Base-by-base conservation (phyloP, 2,329 filamentous ascomycete species). In the Paecilomyces formosus region DNA sequence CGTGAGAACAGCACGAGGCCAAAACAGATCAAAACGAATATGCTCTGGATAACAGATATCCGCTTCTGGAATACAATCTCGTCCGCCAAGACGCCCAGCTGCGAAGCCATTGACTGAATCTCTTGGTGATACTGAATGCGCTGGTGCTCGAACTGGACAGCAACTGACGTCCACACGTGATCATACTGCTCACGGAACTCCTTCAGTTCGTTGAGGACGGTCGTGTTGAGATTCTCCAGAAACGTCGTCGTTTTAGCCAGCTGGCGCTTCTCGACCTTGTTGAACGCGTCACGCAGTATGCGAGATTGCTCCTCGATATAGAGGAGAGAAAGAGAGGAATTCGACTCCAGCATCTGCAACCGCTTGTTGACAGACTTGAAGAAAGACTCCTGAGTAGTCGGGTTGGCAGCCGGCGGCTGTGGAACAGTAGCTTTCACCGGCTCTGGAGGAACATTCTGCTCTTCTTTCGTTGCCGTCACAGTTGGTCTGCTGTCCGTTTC, bases 221-320 rank as follows among this genome's bases (percentile, higher is more conserved):
- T 97, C 53, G 80, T 81, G 72, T 99, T 99, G n/a, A 99, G 81
- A 39, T 85, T 85, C 60, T 91, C 85, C 13, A 97, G 81, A 68
- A 97, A 97, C 1, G 81, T 80, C 22, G 88, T 87, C 1, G 93
- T 90, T 69, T 93, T 94, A n/a, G 84, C 79, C 15, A 95, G 78
- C 70, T 97, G 94, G 57, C 88, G 87, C 66, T 92, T 92, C 73
- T 97, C 93, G 30, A 95, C 88, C 67, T 89, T 89, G 57, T 85
- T 85, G 62, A 97, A 90, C 0, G 91, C 90, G 64, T 97, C 91
- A 53, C 93, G 88, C 45, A 97, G 80, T 62, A 96, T 91, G 54
- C 87, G 88, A 3, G 93, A 97, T 72, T 97, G 94, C 60, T 96
- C 92, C 76, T 97, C 93, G 60, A 99, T 96, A 69, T 99, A 99